Conservation (phyloP, 2,329 filamentous ascomycete species). For the Talaromyces sp. region DNA sequence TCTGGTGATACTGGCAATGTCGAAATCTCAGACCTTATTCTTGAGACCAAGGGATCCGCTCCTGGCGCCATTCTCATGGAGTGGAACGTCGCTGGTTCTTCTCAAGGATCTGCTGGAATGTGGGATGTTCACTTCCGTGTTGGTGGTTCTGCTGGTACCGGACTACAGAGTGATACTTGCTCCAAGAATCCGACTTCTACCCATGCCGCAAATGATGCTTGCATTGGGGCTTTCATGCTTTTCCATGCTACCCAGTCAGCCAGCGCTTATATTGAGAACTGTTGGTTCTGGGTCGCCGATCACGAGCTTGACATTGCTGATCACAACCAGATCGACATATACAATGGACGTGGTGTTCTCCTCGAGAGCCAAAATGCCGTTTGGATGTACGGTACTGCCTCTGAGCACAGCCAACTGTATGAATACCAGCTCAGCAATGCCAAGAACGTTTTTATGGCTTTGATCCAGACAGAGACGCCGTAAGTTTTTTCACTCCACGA, state of each 20-base stretch:
- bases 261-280: slow-evolving; percentile 80
- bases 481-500: slow-evolving; percentile 42
- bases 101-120: slow-evolving; percentile 69
- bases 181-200: slow-evolving; percentile 69
- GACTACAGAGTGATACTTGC: slow-evolving; percentile 76
- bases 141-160: slow-evolving; percentile 78
- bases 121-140: slow-evolving; percentile 98
- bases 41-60: slow-evolving; percentile 77
- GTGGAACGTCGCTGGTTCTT: slow-evolving; percentile 72
- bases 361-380: slow-evolving; percentile 76
- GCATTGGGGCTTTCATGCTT: slow-evolving; percentile 68
- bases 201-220: slow-evolving; percentile 58
- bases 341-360: slow-evolving; percentile 79
- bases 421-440: slow-evolving; percentile 84
- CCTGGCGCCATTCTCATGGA: slow-evolving; percentile 87
- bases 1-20: slow-evolving; percentile 73
- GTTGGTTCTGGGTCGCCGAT: slow-evolving; percentile 86
- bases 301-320: slow-evolving; percentile 77
- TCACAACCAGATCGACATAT: slow-evolving; percentile 69
- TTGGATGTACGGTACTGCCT: slow-evolving; percentile 75
- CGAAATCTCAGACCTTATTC: slow-evolving; percentile 83
- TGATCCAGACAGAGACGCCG: slow-evolving; percentile 87
- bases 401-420: slow-evolving; percentile 60
- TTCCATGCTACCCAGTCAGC: slow-evolving; percentile 55
- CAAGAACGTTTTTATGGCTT: slow-evolving; percentile 73